Conservation (phyloP, 163 green algal genomes). For the Prototheca wickerhamii region DNA sequence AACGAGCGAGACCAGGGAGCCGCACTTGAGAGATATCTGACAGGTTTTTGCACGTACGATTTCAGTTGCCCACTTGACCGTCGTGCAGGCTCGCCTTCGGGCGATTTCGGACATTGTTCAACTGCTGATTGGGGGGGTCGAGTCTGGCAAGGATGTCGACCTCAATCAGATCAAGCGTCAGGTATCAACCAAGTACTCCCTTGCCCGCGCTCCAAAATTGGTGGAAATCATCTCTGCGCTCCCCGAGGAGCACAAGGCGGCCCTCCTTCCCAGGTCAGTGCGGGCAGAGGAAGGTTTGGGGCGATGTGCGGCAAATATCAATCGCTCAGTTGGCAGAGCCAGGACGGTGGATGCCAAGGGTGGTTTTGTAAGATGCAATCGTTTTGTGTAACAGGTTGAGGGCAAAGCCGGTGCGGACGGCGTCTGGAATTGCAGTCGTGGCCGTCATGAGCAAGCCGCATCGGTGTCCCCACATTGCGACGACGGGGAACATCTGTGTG, state of each 20-base stretch:
- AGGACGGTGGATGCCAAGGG: not conserved
- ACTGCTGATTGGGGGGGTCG: conserved; percentile 53
- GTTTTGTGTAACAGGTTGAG: no score
- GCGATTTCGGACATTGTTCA: conserved; percentile 75
- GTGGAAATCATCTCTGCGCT: conserved; percentile 96
- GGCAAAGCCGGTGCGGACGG: conserved; percentile 89
- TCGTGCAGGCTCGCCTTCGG: conserved; percentile 53
- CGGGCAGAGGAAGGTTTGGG: no score
- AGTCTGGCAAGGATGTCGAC: conserved; percentile 67
- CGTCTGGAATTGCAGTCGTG: conserved; percentile 93
- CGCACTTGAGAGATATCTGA: no score
- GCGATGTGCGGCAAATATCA: not conserved
- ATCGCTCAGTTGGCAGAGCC: not conserved
- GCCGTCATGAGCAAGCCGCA: conserved; percentile 99
- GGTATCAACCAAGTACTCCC: conserved; percentile 23
- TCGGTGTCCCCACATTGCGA: conserved; percentile 87
- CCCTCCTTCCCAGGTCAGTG: conserved; percentile 69
- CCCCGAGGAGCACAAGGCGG: conserved; percentile 69
- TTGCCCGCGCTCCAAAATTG: conserved; percentile 71
- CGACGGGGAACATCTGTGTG: conserved; percentile 95
- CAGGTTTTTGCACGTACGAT: not conserved
- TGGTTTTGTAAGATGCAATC: no score
- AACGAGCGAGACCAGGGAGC: not conserved
- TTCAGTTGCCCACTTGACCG: not conserved
- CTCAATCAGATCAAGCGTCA: conserved; percentile 74